These are phyloP conservation scores for Amoebophrya sp. DNA, from an alignment of 169 alveolate species.

Conservation along the genomic window DNA sequence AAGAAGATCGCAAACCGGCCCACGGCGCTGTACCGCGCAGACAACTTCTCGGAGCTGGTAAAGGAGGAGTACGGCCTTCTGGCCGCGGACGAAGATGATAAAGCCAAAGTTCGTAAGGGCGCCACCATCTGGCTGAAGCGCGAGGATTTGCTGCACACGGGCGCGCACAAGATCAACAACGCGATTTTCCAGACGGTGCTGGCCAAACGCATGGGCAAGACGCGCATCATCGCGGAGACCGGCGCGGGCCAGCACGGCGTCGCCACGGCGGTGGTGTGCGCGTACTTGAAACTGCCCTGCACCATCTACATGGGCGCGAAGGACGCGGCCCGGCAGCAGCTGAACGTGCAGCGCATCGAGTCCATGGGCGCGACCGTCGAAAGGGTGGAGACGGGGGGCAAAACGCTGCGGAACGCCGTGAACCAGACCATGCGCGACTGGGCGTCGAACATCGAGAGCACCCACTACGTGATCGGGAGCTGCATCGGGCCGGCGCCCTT, in stretches of 20 bases:
- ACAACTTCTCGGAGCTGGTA: no score
- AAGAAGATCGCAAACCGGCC: no score
- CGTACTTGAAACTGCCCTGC: neutral
- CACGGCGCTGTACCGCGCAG: no score
- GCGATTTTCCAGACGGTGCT: conserved; percentile 25
- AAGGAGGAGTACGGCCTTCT: no score
- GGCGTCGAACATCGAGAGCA: neutral
- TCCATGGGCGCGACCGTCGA: conserved; percentile 10
- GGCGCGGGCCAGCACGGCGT: conserved; percentile 46
- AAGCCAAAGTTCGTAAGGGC: no score
- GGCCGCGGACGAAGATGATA: no score
- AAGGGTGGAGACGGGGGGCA: neutral
- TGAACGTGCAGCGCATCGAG: conserved; percentile 11
- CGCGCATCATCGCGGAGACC: conserved; percentile 37
- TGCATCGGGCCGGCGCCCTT: neutral
- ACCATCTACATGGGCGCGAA: conserved; percentile 17
- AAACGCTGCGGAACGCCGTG: conserved; percentile 16
- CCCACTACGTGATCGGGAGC: neutral
- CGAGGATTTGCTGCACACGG: conserved; percentile 38
- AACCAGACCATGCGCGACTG: neutral
- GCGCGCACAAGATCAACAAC: conserved; percentile 38
- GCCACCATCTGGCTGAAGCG: conserved; percentile 34
- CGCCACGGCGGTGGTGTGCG: conserved; percentile 30
- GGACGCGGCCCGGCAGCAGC: conserved; percentile 12
- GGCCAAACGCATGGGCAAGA: conserved; percentile 35